A percentile compares a stretch with the other conserved stretches of the same genome.
phyloP scores from a whole-genome alignment of 108 stramenopile species.

The Nannochloropsis gaditana region DNA sequence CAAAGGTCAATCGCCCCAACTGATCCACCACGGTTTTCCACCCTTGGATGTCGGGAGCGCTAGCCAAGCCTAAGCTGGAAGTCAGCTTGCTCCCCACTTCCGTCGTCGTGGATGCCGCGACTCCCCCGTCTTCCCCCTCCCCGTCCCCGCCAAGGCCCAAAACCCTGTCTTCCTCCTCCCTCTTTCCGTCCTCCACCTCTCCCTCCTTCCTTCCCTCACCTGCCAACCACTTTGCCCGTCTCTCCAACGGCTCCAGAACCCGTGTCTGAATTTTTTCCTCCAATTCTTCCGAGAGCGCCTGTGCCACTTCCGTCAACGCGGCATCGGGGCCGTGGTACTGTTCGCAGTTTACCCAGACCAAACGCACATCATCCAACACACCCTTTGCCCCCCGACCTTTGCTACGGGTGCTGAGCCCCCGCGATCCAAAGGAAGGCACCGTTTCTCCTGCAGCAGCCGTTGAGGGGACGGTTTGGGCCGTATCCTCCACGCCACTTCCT shows the following conservation, averaged over 20 bases:
- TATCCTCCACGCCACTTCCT: not conserved
- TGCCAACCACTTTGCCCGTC: not conserved
- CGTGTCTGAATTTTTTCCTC: conserved; percentile 17
- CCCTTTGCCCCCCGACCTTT: not conserved
- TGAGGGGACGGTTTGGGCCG: not conserved
- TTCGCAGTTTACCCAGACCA: conserved; percentile 10
- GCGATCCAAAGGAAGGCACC: not conserved
- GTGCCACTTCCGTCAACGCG: not conserved
- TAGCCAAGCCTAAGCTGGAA: not conserved
- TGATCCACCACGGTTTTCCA: not conserved
- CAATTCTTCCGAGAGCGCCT: not conserved
- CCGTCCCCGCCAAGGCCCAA: too few species aligned
- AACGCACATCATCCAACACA: not conserved
- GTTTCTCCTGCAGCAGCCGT: not conserved
- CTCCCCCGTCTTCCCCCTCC: not conserved
- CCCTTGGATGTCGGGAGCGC: not conserved
- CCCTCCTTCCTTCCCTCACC: conserved; percentile 7
- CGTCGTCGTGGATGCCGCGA: not conserved
- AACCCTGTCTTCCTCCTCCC: not conserved
- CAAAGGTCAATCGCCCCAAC: not conserved
- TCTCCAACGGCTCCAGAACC: not conserved
- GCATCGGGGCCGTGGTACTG: not conserved
- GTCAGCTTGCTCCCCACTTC: not conserved
- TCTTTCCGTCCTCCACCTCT: not conserved
- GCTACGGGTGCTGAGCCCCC: not conserved